Evolutionary conservation across 306 rosid genomes (phyloP), one percentile per base, ranked within the genome.

Genomic region (Cucurbita maxima): DNA sequence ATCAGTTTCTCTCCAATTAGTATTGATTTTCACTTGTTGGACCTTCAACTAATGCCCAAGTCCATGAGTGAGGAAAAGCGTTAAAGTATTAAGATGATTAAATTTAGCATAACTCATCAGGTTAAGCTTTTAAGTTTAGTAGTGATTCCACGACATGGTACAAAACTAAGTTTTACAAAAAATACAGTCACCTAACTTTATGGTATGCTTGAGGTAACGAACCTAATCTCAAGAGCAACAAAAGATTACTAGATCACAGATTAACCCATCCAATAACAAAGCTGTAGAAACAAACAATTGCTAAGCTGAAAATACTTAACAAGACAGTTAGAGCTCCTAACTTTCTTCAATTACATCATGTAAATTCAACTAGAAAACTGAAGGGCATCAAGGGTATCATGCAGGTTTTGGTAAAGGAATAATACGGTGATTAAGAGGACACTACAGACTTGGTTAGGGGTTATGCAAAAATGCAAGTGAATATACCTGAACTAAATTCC

Each of bases 401-500:
- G 54, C 53, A 43, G 34, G 3, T 43, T 16, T 16, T 40, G 51
- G 71, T 38, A 64, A 16, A 41, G 19, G 71, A 64, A 64, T 13
- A 66, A 10, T 43, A 14, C 25, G 36, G 22, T 22, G 58, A 70
- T 48, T 37, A 38, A 40, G 43, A 30, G 22, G 13, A 30, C 19
- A 9, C 43, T 14, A 48, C 7, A 50, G 7, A 19, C 2, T 43
- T 19, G 22, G 40, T 44, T 6, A 20, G 41, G 41, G 20, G 38
- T 47, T 18, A 68, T 13, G 56, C 20, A 48, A 16, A 8, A 25
- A 73, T 71, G 55, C 67, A 40, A 75, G 53, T 25, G 62, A 18
- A 22, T 74, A 76, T 84, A 93, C 98, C 96, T 93, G 97, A 83
- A 84, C 85, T 73, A 88, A 80, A 83, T 81, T 72, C 82, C 76